Conservation (phyloP, 2,329 filamentous ascomycete genomes). For the Tolypocladium guangdongense region DNA sequence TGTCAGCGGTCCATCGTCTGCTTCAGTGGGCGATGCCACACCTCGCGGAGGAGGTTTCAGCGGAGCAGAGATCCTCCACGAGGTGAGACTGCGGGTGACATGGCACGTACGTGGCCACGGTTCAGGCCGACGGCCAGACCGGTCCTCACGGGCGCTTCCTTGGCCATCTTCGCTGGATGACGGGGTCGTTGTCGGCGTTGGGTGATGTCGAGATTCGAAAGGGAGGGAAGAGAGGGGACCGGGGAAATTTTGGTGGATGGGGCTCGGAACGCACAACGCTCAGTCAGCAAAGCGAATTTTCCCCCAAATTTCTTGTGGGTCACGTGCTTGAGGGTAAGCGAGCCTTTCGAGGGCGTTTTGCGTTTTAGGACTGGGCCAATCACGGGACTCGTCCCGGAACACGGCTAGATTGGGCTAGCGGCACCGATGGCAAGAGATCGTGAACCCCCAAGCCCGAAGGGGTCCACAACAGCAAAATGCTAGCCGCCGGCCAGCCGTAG, state of each 20-base stretch:
- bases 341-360: not conserved
- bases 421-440: not conserved
- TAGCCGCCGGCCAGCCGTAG: not conserved
- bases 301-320: conserved; percentile 9
- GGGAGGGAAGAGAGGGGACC: conserved; percentile 5
- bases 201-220: conserved; percentile 15
- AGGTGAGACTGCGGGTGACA: conserved; percentile 48
- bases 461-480: not conserved
- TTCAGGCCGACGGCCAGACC: conserved; percentile 52
- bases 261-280: conserved; percentile 1
- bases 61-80: conserved; percentile 59
- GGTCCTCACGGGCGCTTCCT: conserved; percentile 45
- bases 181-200: conserved; percentile 18
- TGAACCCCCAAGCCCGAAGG: too few species aligned
- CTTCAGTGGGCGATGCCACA: conserved; percentile 15
- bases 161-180: conserved; percentile 40
- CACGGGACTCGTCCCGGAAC: not conserved
- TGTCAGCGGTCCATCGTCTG: conserved; percentile 54
- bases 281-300: not conserved
- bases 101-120: conserved; percentile 50
- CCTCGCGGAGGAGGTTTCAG: conserved; percentile 13
- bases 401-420: not conserved
- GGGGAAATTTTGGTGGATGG: conserved; percentile 13
- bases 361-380: not conserved
- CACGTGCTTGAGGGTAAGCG: conserved; percentile 15